A percentile compares a stretch with the other conserved stretches of the same genome.
Evolutionary conservation across 768 basidiomycete species (phyloP).

Genomic region (Serendipita sp.): DNA sequence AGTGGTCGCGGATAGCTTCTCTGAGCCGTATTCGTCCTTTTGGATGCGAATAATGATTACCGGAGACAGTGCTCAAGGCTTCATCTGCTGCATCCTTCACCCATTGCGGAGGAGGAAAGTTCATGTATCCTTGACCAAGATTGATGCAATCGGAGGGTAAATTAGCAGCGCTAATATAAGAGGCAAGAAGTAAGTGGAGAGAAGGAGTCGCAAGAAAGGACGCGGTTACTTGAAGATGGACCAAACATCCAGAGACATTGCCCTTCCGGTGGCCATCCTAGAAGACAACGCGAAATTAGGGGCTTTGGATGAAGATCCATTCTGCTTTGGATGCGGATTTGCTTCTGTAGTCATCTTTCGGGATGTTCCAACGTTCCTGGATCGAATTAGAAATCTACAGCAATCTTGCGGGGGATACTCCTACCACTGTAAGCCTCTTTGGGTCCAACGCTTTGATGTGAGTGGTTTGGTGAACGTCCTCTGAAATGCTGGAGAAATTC

Average conservation of each 20-base stretch:
- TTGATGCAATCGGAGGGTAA: slow-evolving; percentile 88
- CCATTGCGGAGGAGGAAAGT: slow-evolving; percentile 74
- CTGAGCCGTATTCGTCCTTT: slow-evolving; percentile 77
- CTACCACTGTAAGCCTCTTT: too few species aligned
- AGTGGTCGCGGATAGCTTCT: slow-evolving; percentile 71
- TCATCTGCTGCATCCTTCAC: slow-evolving; percentile 55
- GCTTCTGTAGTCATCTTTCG: background rate
- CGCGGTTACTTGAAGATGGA: slow-evolving; percentile 65
- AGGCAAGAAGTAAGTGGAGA: slow-evolving; percentile 1
- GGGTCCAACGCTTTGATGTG: too few species aligned
- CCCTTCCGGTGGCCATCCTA: slow-evolving; percentile 58
- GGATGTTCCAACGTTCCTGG: background rate
- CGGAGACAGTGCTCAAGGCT: slow-evolving; percentile 43
- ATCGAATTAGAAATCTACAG: too few species aligned
- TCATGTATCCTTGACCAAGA: slow-evolving; percentile 91
- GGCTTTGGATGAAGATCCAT: background rate
- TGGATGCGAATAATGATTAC: slow-evolving; percentile 86
- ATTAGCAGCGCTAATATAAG: slow-evolving; percentile 50
- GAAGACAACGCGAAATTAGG: slow-evolving; percentile 43
- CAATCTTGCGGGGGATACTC: too few species aligned
- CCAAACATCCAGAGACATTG: slow-evolving; percentile 76
- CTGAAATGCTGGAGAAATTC: too few species aligned
- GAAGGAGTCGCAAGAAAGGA: slow-evolving; percentile 5
- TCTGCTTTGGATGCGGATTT: background rate
- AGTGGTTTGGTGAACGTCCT: too few species aligned